Base-by-base conservation (phyloP, 164 flowering plant genomes). In the Cinnamomum chago region DNA sequence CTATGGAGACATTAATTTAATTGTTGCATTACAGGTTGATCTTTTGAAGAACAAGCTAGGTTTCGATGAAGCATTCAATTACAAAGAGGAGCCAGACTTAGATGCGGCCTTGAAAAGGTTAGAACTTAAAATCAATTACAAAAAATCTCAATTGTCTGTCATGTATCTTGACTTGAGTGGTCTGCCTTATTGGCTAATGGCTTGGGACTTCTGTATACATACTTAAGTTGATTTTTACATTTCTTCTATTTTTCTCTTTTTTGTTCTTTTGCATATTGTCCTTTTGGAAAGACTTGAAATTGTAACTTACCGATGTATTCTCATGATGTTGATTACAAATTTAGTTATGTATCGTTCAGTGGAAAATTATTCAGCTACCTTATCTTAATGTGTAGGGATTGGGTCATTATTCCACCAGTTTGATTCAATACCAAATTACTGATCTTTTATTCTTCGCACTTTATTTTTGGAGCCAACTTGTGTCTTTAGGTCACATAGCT, bases 11-110 rank as follows among this genome's bases (percentile, higher is more conserved):
- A 40, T 7, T 11, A 27, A 25, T 52, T n/a, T 30, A n/a, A 35
- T 67, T 66, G 70, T 24, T 50, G 7, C n/a, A 22, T 62, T 18
- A 33, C 50, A 90, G 91, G 86, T 88, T 72, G 84, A 85, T 79
- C 78, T 87, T 68, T 71, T 90, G 72, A 87, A 83, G 88, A 83
- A 79, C 72, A 87, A 81, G 72, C 71, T 88, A 40, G 89, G 90
- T 0, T 90, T 84, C 69, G 88, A 89, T 69, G 89, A 85, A 1
- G 90, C 88, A 60, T 88, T 89, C 81, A 88, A 88, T 76, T 90
- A 90, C 60, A 88, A 87, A 72, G 89, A 87, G 72, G 93, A 90
- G 65, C 78, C 67, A 0, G 83, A 86, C 73, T 62, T 87, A 18
- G 79, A 72, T 76, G 88, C 84, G 14, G 87, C 88, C 67, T 69